These are phyloP conservation scores for Neofusicoccum umdonicola DNA, from an alignment of 2,329 filamentous ascomycete species.

Conservation along the genomic window DNA sequence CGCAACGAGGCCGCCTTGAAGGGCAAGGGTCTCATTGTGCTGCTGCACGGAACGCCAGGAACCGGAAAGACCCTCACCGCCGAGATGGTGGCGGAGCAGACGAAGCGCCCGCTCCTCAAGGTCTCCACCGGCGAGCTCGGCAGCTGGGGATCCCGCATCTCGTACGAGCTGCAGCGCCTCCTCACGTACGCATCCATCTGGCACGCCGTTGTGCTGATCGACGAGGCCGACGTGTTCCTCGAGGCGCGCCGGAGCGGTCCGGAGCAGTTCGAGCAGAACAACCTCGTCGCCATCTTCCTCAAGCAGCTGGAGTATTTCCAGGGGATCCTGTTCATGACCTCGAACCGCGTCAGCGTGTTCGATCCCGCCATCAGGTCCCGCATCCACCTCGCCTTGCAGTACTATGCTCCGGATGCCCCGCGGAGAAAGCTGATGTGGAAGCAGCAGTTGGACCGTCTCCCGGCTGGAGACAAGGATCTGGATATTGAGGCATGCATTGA, in stretches of 20 bases:
- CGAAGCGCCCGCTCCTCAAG: background rate
- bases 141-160: conserved; percentile 21
- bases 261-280: conserved; percentile 36
- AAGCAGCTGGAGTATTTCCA: conserved; percentile 30
- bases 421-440: conserved; percentile 26
- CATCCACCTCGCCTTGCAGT: conserved; percentile 20
- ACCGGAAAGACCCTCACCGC: conserved; percentile 48
- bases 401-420: background rate
- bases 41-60: conserved; percentile 49
- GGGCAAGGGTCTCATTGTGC: conserved; percentile 50
- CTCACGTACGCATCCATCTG: conserved; percentile 8
- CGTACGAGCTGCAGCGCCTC: conserved; percentile 18
- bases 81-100: conserved; percentile 40
- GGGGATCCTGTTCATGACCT: conserved; percentile 30
- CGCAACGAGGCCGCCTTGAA: conserved; percentile 46
- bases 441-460: conserved; percentile 21
- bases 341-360: conserved; percentile 16
- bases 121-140: conserved; percentile 48
- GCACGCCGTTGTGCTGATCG: conserved; percentile 1
- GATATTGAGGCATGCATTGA: conserved; percentile 38
- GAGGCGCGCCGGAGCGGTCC: conserved; percentile 47
- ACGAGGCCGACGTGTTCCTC: conserved; percentile 61
- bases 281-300: conserved; percentile 36
- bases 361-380: conserved; percentile 19
- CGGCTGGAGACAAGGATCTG: conserved; percentile 11